Evolutionary conservation across 2,329 filamentous ascomycete species (phyloP).

Genomic region (Cordyceps farinosa): DNA sequence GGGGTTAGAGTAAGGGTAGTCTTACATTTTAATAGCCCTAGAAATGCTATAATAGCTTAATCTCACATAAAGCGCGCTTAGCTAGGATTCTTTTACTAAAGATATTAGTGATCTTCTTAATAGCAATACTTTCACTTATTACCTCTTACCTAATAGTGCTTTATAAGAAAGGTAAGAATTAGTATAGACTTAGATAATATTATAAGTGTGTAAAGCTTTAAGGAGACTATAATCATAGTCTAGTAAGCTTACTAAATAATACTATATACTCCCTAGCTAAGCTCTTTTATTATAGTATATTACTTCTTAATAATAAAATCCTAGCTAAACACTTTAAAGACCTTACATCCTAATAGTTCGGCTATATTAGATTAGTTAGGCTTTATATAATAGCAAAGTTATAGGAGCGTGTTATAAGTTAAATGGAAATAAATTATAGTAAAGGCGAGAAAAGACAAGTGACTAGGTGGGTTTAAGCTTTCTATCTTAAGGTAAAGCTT

Average conservation of each 20-base stretch:
- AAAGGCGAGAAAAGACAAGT: not conserved
- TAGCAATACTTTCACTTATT: conserved; percentile 88
- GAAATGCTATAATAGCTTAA: conserved; percentile 98
- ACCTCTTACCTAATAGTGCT: conserved; percentile 89
- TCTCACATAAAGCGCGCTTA: conserved; percentile 94
- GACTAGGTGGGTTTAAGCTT: no score
- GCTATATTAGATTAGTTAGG: conserved; percentile 29
- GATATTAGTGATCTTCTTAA: conserved; percentile 99
- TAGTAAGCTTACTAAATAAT: conserved; percentile 34
- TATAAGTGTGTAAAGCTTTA: not conserved
- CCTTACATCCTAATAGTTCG: conserved; percentile 62
- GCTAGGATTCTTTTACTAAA: conserved; percentile 99
- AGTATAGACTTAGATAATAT: not conserved
- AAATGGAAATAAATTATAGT: not conserved
- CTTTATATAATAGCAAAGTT: not conserved
- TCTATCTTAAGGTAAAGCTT: no score
- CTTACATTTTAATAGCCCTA: conserved; percentile 79
- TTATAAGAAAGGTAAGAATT: not conserved
- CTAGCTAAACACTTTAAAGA: conserved; percentile 99
- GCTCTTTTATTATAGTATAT: conserved; percentile 97
- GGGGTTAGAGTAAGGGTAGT: conserved; percentile 20
- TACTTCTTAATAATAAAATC: conserved; percentile 98
- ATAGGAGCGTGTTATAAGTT: not conserved
- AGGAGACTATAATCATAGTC: conserved; percentile 15
- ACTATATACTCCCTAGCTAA: conserved; percentile 96